Percentiles rank a stretch among this genome's conserved stretches.
phyloP scores from a whole-genome alignment of 345 rosid genomes.

The Melaleuca quinquenervia region DNA sequence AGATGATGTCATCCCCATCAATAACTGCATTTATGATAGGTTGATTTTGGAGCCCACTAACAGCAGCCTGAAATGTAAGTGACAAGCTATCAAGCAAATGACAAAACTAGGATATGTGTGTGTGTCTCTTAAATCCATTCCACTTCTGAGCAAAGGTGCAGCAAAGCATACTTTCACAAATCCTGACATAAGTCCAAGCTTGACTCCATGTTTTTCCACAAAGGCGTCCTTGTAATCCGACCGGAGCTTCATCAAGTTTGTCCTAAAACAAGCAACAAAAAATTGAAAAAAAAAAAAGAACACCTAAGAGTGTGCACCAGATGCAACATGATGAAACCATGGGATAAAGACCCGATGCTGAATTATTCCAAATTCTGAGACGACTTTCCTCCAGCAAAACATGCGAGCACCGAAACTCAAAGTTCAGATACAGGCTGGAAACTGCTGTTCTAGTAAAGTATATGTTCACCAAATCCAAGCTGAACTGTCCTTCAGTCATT shows the following conservation, averaged over 20 bases:
- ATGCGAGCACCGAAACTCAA: background rate
- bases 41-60: slow-evolving; percentile 90
- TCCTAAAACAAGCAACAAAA: slow-evolving; percentile 35
- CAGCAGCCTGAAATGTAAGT: slow-evolving; percentile 65
- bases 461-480: background rate
- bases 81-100: background rate
- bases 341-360: background rate
- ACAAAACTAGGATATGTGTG: background rate
- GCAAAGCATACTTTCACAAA: slow-evolving; percentile 56
- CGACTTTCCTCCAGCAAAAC: background rate
- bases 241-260: slow-evolving; percentile 95
- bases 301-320: background rate
- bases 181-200: slow-evolving; percentile 96
- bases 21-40: slow-evolving; percentile 97
- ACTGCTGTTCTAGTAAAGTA: background rate
- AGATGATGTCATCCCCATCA: slow-evolving; percentile 95
- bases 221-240: slow-evolving; percentile 96
- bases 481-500: background rate
- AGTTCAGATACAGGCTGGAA: background rate
- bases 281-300: background rate
- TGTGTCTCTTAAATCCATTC: background rate
- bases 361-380: background rate
- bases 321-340: background rate
- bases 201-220: slow-evolving; percentile 94
- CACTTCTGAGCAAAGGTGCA: background rate